phyloP scores from a whole-genome alignment of 805 yeast genomes.

The Tetrapisispora nanseiensis region DNA sequence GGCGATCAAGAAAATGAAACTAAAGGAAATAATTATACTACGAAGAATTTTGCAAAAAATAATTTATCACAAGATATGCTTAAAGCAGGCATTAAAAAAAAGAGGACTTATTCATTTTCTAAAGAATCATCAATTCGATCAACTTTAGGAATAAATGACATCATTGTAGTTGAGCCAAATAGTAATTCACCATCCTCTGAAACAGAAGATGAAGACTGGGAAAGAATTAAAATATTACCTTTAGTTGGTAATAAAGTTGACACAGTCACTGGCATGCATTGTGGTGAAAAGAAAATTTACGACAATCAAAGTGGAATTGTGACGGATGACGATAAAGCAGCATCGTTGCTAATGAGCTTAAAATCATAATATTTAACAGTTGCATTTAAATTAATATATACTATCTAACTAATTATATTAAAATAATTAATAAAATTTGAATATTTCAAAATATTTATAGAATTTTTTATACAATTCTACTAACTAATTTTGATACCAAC shows the following conservation, averaged over 20 bases:
- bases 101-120: conserved; percentile 32
- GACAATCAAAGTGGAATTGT: neutral
- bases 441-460: no score
- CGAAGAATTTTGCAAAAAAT: conserved; percentile 6
- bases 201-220: conserved; percentile 98
- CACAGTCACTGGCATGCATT: conserved; percentile 8
- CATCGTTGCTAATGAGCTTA: conserved; percentile 24
- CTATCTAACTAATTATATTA: neutral
- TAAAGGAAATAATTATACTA: neutral
- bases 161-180: conserved; percentile 28
- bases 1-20: neutral
- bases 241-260: conserved; percentile 39
- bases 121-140: conserved; percentile 25
- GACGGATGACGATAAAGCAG: conserved; percentile 22
- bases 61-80: neutral
- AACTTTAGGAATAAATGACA: conserved; percentile 28
- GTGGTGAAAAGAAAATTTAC: conserved; percentile 3
- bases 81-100: neutral
- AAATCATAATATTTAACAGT: conserved; percentile 15
- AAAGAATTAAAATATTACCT: conserved; percentile 58
- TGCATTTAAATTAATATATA: neutral
- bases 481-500: neutral
- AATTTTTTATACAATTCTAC: no score
- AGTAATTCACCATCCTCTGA: conserved; percentile 34
- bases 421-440: neutral